phyloP scores from a whole-genome alignment of 1,284 basidiomycete genomes.

The Cutaneotrichosporon daszewskae region DNA sequence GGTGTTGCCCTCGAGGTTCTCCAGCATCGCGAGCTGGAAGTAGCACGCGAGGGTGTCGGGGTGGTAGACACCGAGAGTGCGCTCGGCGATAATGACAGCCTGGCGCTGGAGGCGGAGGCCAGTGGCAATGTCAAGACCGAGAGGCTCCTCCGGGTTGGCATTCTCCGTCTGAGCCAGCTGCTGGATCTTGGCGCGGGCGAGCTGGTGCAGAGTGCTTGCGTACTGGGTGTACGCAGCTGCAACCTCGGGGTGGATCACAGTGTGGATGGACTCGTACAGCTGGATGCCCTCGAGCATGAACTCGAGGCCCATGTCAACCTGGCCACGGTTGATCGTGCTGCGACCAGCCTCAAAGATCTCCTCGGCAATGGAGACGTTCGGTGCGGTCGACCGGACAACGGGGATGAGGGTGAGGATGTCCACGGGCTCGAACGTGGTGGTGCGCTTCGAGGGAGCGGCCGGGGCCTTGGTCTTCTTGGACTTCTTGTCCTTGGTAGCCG shows the following conservation, averaged over 20 bases:
- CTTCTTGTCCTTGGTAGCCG: conserved; percentile 31
- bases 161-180: conserved; percentile 37
- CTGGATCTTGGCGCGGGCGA: conserved; percentile 46
- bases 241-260: conserved; percentile 55
- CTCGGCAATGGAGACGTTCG: conserved; percentile 52
- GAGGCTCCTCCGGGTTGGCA: conserved; percentile 39
- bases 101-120: conserved; percentile 54
- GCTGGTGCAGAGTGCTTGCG: conserved; percentile 49
- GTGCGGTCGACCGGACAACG: conserved; percentile 52
- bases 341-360: conserved; percentile 55
- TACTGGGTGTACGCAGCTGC: conserved; percentile 53
- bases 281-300: conserved; percentile 54
- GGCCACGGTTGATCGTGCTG: conserved; percentile 51
- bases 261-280: conserved; percentile 56
- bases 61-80: conserved; percentile 54
- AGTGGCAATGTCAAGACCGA: conserved; percentile 47
- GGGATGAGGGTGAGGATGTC: conserved; percentile 55
- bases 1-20: conserved; percentile 49
- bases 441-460: conserved; percentile 12
- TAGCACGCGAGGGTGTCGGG: conserved; percentile 54
- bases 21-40: conserved; percentile 55
- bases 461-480: conserved; percentile 37
- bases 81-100: conserved; percentile 55
- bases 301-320: conserved; percentile 52
- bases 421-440: conserved; percentile 50